Base-by-base conservation (phyloP, 805 yeast genomes). In the Yamadazyma kitorensis region DNA sequence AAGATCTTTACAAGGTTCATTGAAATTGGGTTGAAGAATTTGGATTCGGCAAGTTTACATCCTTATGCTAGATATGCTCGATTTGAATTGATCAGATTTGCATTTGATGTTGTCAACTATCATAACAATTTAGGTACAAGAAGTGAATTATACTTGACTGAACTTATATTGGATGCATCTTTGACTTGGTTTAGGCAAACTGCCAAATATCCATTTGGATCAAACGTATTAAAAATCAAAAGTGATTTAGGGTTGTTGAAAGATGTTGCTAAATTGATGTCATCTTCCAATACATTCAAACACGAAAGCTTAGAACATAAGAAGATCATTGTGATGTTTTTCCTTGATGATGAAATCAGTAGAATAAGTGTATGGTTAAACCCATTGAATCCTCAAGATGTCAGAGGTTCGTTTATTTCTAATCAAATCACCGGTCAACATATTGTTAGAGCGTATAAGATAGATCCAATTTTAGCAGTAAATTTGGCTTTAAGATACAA, bases 201-300 rank as follows among this genome's bases (percentile, higher is more conserved):
- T 14, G 67, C 77, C 2, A 64, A 72, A 3, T 82, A 82, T 64
- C 96, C 98, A 11, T 88, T 72, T 61, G 98, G 98, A 3, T 82
- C 87, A 8, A 87, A 91, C 52, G 69, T 75, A 27, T 58, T 86
- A 42, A 79, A 79, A 52, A 78, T 80, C 32, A 80, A 78, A 43
- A 75, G 86, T 1, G 96, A 89, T 48, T 69, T 74, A 47, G 64
- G 70, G 4, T 58, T 81, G 31, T 63, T 91, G 44, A 62, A 70
- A 18, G 78, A 74, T 16, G 69, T 84, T 3, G 70, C 76, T 4
- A 45, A 51, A 26, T 43, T 58, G 27, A 43, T 59, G 37, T 33
- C 53, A 2, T 39, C 40, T 6, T 36, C 48, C 4, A 40, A 38
- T 20, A 55, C 66, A 0, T 48, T 49, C 34, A 47, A 43, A 14